These are phyloP conservation scores for Aspergillus sp. DNA, from an alignment of 2,329 filamentous ascomycete species.

Conservation along the genomic window DNA sequence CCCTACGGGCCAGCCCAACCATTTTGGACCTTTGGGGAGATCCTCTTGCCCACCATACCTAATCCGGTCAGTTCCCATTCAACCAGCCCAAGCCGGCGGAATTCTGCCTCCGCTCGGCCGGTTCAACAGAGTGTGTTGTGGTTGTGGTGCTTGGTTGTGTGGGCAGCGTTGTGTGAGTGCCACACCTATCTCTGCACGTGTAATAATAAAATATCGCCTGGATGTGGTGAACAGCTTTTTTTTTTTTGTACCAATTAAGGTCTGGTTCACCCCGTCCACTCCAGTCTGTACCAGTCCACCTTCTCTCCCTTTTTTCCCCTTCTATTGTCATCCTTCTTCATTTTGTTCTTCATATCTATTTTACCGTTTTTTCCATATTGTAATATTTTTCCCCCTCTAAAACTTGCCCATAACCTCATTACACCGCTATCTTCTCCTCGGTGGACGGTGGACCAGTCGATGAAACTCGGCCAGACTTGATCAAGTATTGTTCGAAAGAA, in stretches of 20 bases:
- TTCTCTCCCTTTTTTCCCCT: conserved; percentile 10
- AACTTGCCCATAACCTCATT: conserved; percentile 13
- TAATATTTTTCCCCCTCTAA: conserved; percentile 7
- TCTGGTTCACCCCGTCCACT: not conserved
- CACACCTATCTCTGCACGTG: conserved; percentile 12
- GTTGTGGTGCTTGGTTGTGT: no score
- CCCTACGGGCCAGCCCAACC: conserved; percentile 35
- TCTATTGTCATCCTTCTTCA: conserved; percentile 8
- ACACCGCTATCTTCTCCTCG: conserved; percentile 7
- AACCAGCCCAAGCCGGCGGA: conserved; percentile 31
- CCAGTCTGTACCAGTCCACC: conserved; percentile 11
- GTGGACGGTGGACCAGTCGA: conserved; percentile 12
- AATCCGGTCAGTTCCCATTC: conserved; percentile 34
- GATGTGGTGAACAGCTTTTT: conserved; percentile 9
- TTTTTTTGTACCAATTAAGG: conserved; percentile 9
- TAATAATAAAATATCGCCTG: conserved; percentile 10
- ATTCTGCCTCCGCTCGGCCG: conserved; percentile 22
- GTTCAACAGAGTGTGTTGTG: conserved; percentile 29
- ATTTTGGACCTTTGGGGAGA: conserved; percentile 39
- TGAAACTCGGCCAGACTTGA: conserved; percentile 2
- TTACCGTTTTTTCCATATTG: conserved; percentile 10
- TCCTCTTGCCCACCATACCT: conserved; percentile 34
- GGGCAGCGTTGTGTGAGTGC: not conserved
- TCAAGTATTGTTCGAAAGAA: not conserved
- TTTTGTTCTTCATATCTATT: conserved; percentile 35